Evolutionary conservation across 192 early-diverging fungal species (phyloP), one percentile per base, ranked within the genome.

Genomic region (Allomyces arbusculus): DNA sequence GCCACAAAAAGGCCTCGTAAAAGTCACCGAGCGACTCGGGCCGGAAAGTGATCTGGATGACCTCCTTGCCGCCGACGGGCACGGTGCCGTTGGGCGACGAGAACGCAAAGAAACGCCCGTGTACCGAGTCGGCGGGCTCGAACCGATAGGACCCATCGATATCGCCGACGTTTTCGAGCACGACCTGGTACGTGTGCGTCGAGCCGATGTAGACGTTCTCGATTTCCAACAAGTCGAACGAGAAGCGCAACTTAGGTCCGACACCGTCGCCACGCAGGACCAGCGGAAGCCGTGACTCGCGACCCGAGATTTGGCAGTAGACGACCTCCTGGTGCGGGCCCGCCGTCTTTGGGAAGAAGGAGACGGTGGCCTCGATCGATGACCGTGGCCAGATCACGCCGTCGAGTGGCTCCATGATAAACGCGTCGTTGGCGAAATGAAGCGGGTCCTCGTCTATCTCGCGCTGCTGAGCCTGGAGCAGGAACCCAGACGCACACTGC

Each of bases 311-410:
- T 45, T 84, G 78, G 66, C 79, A 84, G 63, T 74, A 84, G 3
- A 69, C 71, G 1, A 68, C 73, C 14, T 64, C 33, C 20, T 65
- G 12, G 24, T 75, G 73, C 14, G 64, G 26, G 0, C 79, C 82
- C 8, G 80, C 73, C 14, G 65, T 67, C 7, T 23, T 61, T 2
- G 83, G 79, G 22, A 63, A 62, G 70, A 84, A 84, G 26, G 68
- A 50, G 22, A 84, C 72, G 43, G 40, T 78, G 22, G 79, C 58
- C 61, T 84, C 83, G 0, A 75, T 61, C 12, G 61, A 68, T 1
- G 76, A 72, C 65, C 77, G 77, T 25, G 83, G 82, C 83, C 82
- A 84, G 16, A 84, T 75, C 9, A 67, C 65, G 23, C 80, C 79
- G 44, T 75, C 66, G 23, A 61, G 8, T 0, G 82, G 80, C 16